phyloP scores from a whole-genome alignment of 192 early-diverging fungal species.

The Podochytrium sp. region DNA sequence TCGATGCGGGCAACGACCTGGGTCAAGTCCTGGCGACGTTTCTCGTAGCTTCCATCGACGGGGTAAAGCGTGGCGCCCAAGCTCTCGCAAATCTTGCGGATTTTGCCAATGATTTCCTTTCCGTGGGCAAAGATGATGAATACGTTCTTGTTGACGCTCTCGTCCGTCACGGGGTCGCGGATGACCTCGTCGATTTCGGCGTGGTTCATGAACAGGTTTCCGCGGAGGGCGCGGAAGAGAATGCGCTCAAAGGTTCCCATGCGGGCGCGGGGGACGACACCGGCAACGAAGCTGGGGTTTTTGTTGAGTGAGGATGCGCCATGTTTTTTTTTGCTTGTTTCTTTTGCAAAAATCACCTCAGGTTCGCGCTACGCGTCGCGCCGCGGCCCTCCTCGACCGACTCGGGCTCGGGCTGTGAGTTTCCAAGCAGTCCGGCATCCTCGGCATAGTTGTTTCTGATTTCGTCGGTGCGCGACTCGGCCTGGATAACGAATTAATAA shows the following conservation, averaged over 20 bases:
- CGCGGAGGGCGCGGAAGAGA: conserved; percentile 95
- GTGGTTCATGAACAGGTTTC: conserved; percentile 95
- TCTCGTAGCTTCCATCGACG: conserved; percentile 81
- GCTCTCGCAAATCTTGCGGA: conserved; percentile 91
- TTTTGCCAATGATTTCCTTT: conserved; percentile 84
- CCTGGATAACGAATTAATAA: conserved; percentile 30
- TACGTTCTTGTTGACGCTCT: conserved; percentile 91
- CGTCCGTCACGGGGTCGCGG: conserved; percentile 86
- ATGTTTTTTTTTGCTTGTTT: conserved; percentile 8
- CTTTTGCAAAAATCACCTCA: conserved; percentile 41
- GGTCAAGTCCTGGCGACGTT: conserved; percentile 79
- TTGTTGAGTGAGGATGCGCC: too few species aligned
- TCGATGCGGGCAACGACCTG: conserved; percentile 87
- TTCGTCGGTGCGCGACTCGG: conserved; percentile 48
- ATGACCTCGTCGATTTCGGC: conserved; percentile 96
- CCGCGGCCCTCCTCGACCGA: conserved; percentile 28
- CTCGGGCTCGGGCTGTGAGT: conserved; percentile 19
- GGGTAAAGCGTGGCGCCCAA: conserved; percentile 94
- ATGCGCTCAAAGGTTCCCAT: conserved; percentile 93
- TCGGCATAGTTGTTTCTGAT: conserved; percentile 40
- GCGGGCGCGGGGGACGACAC: conserved; percentile 84
- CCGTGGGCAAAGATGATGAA: conserved; percentile 99
- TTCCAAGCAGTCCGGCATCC: conserved; percentile 31
- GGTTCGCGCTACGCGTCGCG: conserved; percentile 27
- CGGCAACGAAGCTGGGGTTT: conserved; percentile 86